These are phyloP conservation scores for Pugionium cornutum DNA, from an alignment of 345 rosid species.

Conservation along the genomic window DNA sequence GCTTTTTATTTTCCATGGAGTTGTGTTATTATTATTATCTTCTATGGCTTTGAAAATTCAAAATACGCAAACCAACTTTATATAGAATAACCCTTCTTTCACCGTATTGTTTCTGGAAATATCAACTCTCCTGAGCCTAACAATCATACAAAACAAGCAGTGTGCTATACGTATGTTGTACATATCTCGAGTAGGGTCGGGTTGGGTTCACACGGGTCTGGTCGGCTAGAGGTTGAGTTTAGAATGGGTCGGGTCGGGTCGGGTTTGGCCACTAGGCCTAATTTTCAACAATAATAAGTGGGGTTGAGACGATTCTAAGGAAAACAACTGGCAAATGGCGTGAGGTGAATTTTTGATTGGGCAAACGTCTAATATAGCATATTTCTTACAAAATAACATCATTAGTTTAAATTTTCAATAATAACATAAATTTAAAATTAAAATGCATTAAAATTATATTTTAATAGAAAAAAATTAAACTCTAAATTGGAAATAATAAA, in stretches of 20 bases:
- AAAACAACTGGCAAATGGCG: background rate
- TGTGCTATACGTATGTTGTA: constrained; percentile 32
- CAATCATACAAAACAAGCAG: constrained; percentile 15
- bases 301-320: background rate
- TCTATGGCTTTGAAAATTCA: constrained; percentile 21
- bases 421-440: too few species aligned
- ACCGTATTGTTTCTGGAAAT: constrained; percentile 25
- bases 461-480: too few species aligned
- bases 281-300: background rate
- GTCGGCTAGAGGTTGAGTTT: too few species aligned
- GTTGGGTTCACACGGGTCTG: background rate
- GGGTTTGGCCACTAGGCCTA: constrained; percentile 38
- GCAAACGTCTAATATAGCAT: too few species aligned
- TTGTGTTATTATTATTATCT: background rate
- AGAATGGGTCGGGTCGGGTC: background rate
- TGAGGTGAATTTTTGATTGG: too few species aligned
- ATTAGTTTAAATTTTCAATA: too few species aligned
- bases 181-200: constrained; percentile 10
- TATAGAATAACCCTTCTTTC: background rate
- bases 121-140: constrained; percentile 40
- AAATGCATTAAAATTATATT: too few species aligned
- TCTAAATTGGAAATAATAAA: too few species aligned
- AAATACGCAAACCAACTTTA: constrained; percentile 25
- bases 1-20: background rate
- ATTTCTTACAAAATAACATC: too few species aligned